Evolutionary conservation across 169 alveolate genomes (phyloP).

Genomic region (Toxoplasma gondii): DNA sequence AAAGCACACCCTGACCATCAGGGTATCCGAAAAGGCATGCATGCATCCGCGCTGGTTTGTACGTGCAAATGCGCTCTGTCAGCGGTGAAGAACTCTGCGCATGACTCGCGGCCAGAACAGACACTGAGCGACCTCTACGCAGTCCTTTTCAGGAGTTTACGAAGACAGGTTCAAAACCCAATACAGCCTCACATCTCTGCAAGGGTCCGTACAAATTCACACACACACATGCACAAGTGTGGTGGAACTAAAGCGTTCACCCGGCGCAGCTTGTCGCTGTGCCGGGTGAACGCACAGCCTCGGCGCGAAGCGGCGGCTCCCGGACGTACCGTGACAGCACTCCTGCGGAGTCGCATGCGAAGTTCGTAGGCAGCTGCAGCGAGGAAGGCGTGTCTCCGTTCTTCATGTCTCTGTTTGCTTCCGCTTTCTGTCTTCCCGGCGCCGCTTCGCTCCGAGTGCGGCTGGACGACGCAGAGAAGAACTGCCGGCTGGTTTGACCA

Average conservation of each 20-base stretch:
- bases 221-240: neutral
- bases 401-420: neutral
- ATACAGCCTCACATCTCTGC: neutral
- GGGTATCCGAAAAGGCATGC: too few relatives aligned
- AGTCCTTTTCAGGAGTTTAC: too few relatives aligned
- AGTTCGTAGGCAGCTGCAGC: neutral
- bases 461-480: neutral
- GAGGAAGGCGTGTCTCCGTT: neutral
- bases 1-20: too few relatives aligned
- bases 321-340: neutral
- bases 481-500: neutral
- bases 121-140: too few relatives aligned
- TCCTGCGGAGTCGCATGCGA: constrained; percentile 6
- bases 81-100: too few relatives aligned
- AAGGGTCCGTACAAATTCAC: neutral
- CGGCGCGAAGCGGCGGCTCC: neutral
- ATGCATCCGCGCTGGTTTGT: too few relatives aligned
- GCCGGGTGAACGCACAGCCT: too few relatives aligned
- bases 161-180: too few relatives aligned
- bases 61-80: too few relatives aligned
- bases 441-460: neutral
- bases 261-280: neutral
- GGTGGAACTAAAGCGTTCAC: neutral
- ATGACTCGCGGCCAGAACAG: too few relatives aligned
- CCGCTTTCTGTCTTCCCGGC: neutral